These are phyloP conservation scores for Cercospora berteroae DNA, from an alignment of 2,329 filamentous ascomycete species.

Conservation along the genomic window DNA sequence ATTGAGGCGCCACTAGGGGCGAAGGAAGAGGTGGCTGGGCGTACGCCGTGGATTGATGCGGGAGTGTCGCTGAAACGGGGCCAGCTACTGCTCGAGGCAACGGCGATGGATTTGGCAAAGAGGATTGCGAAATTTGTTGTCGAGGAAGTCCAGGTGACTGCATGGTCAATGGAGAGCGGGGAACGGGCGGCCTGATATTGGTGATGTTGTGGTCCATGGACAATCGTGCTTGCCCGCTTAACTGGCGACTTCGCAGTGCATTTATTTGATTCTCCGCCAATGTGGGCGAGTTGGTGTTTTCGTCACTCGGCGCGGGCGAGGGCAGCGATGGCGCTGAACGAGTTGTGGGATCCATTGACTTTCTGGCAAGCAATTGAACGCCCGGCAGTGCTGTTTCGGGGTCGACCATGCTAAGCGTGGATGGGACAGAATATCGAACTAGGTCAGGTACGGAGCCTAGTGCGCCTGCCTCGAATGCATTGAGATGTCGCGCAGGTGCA, in stretches of 20 bases:
- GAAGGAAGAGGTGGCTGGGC: not conserved
- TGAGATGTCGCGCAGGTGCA: not conserved
- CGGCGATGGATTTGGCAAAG: not conserved
- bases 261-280: constrained; percentile 13
- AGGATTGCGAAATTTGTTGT: not conserved
- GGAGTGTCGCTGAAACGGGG: not conserved
- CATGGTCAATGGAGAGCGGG: not conserved
- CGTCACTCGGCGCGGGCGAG: constrained; percentile 63
- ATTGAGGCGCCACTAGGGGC: not conserved
- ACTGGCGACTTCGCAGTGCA: not conserved
- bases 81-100: not conserved
- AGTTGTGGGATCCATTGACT: constrained; percentile 7
- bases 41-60: not conserved
- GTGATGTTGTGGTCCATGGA: not conserved
- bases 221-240: not conserved
- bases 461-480: not conserved
- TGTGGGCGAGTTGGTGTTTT: constrained; percentile 38
- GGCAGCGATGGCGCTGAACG: constrained; percentile 45
- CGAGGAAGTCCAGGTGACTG: not conserved
- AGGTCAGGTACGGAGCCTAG: not conserved
- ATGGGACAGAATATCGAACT: not conserved
- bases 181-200: not conserved
- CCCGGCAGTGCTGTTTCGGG: not conserved
- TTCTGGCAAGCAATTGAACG: constrained; percentile 2
- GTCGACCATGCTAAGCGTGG: not conserved